Evolutionary conservation across 306 rosid species (phyloP).

Genomic region (Ochetophila trinervis): DNA sequence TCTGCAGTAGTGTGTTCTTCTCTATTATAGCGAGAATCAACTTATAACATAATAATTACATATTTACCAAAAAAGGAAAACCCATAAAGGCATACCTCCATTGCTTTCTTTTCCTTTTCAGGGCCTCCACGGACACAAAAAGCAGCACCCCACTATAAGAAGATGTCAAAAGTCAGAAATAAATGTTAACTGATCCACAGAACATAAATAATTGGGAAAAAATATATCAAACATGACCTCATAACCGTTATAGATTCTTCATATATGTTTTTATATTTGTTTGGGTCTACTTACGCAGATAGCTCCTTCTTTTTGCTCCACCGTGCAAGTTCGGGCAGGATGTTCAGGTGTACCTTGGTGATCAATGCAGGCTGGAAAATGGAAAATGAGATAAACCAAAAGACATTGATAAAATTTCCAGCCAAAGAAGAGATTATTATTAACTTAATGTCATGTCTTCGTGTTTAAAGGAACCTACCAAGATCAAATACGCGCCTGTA

Average conservation of each 20-base stretch:
- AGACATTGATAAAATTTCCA: not conserved
- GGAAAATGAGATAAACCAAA: not conserved
- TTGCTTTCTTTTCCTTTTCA: conserved; percentile 65
- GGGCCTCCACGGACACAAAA: conserved; percentile 77
- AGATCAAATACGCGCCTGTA: conserved; percentile 91
- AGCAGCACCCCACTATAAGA: conserved; percentile 89
- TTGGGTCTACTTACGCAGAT: conserved; percentile 61
- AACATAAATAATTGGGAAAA: not conserved
- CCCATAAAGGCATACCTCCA: conserved; percentile 61
- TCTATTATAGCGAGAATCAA: not conserved
- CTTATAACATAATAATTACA: too few species aligned
- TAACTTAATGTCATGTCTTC: not conserved
- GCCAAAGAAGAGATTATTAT: not conserved
- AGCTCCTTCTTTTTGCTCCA: conserved; percentile 73
- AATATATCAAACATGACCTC: not conserved
- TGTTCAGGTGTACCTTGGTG: conserved; percentile 89
- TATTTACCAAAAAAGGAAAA: not conserved
- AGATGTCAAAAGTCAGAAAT: conserved; percentile 12
- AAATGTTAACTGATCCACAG: not conserved
- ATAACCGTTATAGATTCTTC: not conserved
- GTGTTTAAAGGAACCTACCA: conserved; percentile 41
- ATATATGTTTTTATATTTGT: too few species aligned
- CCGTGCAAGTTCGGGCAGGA: conserved; percentile 91
- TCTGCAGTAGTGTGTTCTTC: not conserved
- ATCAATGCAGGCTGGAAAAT: conserved; percentile 74